Percentiles rank a stretch among this genome's conserved stretches.
phyloP scores from a whole-genome alignment of 139 green algal species.

The Tetraselmis chui region DNA sequence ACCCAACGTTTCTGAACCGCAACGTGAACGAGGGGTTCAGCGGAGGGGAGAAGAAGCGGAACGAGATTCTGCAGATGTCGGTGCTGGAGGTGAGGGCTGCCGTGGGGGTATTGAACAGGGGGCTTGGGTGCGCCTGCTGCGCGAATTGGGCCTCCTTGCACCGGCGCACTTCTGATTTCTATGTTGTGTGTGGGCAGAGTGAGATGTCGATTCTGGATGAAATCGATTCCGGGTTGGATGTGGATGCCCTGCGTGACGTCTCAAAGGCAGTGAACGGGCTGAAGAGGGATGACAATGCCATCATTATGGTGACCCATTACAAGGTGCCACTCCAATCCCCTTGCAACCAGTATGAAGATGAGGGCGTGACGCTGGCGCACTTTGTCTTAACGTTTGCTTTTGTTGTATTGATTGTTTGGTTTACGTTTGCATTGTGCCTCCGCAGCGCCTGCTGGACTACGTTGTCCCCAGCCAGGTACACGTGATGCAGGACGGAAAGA shows the following conservation, averaged over 20 bases:
- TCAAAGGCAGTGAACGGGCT: constrained; percentile 68
- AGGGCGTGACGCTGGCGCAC: no score
- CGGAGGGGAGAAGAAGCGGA: constrained; percentile 98
- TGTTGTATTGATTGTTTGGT: no score
- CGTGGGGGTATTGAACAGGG: no score
- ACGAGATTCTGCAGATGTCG: constrained; percentile 92
- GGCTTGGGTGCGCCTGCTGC: no score
- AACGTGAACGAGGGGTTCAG: constrained; percentile 99
- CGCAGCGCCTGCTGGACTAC: constrained; percentile 67
- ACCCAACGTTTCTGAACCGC: constrained; percentile 89
- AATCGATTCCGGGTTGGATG: constrained; percentile 93
- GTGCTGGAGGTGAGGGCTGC: constrained; percentile 80
- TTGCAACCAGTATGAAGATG: no score
- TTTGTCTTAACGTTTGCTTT: no score
- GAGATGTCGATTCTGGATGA: constrained; percentile 79
- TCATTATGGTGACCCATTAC: constrained; percentile 99
- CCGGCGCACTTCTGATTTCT: no score
- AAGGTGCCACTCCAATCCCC: constrained; percentile 65
- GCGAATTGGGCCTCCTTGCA: no score
- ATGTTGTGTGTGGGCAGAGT: constrained; percentile 43
- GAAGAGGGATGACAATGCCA: constrained; percentile 45
- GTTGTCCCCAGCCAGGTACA: constrained; percentile 71
- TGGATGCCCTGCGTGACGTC: constrained; percentile 87
- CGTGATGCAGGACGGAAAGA: constrained; percentile 67
- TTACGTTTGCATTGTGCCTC: not conserved